Conservation (phyloP, 2,329 filamentous ascomycete species). For the Tolypocladium nubicola region DNA sequence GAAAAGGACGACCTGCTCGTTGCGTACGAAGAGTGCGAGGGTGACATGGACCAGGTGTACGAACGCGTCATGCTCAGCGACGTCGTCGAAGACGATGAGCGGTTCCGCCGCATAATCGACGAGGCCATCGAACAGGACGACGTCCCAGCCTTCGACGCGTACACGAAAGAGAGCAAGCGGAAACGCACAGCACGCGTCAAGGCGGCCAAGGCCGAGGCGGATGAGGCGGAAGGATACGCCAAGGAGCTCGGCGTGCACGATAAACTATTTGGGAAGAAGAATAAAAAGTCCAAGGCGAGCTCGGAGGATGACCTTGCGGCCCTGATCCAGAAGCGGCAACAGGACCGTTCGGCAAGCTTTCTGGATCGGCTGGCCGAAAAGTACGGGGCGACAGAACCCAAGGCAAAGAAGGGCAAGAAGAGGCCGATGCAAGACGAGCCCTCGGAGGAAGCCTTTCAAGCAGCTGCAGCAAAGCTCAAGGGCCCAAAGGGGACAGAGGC, state of each 20-base stretch:
- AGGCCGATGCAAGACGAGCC: slow-evolving; percentile 50
- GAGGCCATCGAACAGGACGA: slow-evolving; percentile 62
- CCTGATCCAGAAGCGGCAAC: slow-evolving; percentile 62
- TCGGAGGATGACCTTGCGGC: slow-evolving; percentile 54
- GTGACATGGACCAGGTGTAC: slow-evolving; percentile 69
- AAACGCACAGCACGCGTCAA: slow-evolving; percentile 48
- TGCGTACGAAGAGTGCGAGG: slow-evolving; percentile 63
- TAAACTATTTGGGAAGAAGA: slow-evolving; percentile 50
- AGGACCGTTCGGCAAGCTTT: slow-evolving; percentile 50
- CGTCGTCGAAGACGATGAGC: slow-evolving; percentile 71
- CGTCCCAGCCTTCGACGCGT: slow-evolving; percentile 56
- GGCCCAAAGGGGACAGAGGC: slow-evolving; percentile 10
- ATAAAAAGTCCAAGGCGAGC: slow-evolving; percentile 27
- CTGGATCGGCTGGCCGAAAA: slow-evolving; percentile 68
- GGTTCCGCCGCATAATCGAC: slow-evolving; percentile 74
- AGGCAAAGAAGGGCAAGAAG: slow-evolving; percentile 42
- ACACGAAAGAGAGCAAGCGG: slow-evolving; percentile 62
- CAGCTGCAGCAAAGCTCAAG: slow-evolving; percentile 38
- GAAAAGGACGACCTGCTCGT: slow-evolving; percentile 68
- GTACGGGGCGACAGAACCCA: slow-evolving; percentile 42
- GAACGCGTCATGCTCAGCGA: slow-evolving; percentile 79
- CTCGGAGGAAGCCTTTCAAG: slow-evolving; percentile 50
- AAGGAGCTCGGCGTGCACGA: slow-evolving; percentile 67
- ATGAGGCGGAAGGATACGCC: slow-evolving; percentile 64
- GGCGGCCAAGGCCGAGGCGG: slow-evolving; percentile 54